Percentiles rank a stretch among this genome's conserved stretches.
Evolutionary conservation across 371 early-diverging fungal genomes (phyloP).

Genomic region (Nosema muscidifuracis): DNA sequence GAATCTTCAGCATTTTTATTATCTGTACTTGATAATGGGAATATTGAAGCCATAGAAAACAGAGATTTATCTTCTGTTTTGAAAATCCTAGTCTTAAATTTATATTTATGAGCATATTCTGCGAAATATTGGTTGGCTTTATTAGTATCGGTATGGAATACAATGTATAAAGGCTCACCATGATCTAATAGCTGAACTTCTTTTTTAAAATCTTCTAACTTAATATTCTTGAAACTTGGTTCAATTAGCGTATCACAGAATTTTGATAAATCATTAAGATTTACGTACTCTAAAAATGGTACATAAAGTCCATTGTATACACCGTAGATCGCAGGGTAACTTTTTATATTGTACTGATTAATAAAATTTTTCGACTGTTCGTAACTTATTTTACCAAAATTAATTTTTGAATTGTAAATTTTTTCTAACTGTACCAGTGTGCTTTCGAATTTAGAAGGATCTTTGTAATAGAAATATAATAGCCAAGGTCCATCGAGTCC

Average conservation of each 20-base stretch:
- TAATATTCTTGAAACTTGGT: constrained; percentile 57
- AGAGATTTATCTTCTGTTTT: constrained; percentile 57
- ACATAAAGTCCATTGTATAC: constrained; percentile 61
- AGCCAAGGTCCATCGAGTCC: constrained; percentile 64
- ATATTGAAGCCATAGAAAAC: constrained; percentile 49
- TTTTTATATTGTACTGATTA: constrained; percentile 55
- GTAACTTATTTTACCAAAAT: constrained; percentile 56
- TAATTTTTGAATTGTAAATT: constrained; percentile 53
- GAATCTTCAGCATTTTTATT: constrained; percentile 31
- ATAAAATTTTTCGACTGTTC: constrained; percentile 52
- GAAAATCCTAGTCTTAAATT: constrained; percentile 61
- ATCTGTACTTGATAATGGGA: constrained; percentile 24
- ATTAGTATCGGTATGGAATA: constrained; percentile 58
- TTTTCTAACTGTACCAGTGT: constrained; percentile 54
- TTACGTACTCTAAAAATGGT: constrained; percentile 41
- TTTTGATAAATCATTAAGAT: constrained; percentile 32
- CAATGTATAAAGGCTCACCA: constrained; percentile 63
- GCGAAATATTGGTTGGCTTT: constrained; percentile 60
- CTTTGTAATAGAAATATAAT: constrained; percentile 58
- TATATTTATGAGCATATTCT: constrained; percentile 63
- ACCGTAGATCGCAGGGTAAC: constrained; percentile 60
- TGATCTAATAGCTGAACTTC: constrained; percentile 1
- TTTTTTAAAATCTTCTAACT: constrained; percentile 49
- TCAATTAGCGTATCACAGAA: constrained; percentile 58
- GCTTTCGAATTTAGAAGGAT: constrained; percentile 37